Evolutionary conservation across 1,284 basidiomycete species (phyloP).

Genomic region (Rhodotorula sp.): DNA sequence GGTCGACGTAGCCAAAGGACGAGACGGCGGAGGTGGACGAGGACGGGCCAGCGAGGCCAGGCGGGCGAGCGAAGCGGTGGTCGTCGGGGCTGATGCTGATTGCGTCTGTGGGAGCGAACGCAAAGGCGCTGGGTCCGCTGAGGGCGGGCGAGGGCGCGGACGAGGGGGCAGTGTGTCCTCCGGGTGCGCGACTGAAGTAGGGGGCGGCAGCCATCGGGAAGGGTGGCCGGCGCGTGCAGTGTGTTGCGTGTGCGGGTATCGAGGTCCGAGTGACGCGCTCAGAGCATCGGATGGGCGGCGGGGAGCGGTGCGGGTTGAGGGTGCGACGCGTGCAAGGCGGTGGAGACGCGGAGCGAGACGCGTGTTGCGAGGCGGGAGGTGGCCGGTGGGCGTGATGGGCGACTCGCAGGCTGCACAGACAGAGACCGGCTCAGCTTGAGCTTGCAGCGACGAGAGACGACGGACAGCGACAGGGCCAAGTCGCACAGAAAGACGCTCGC

Average conservation of each 20-base stretch:
- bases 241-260: neutral
- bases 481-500: no score
- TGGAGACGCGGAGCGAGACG: neutral
- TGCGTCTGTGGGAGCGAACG: neutral
- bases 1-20: conserved; percentile 12
- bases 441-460: no score
- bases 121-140: neutral
- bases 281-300: neutral
- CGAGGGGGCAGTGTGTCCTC: neutral
- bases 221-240: neutral
- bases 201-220: neutral
- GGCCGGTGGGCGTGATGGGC: no score
- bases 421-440: no score
- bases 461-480: no score
- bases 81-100: neutral
- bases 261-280: neutral
- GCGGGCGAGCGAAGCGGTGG: neutral
- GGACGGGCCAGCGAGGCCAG: neutral
- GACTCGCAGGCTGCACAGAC: no score
- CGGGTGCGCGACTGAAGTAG: neutral
- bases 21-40: neutral
- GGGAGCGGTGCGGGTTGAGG: neutral
- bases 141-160: neutral
- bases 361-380: no score
- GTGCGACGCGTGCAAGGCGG: neutral